These are phyloP conservation scores for Golubevia pallescens DNA, from an alignment of 1,284 basidiomycete species.

Conservation along the genomic window DNA sequence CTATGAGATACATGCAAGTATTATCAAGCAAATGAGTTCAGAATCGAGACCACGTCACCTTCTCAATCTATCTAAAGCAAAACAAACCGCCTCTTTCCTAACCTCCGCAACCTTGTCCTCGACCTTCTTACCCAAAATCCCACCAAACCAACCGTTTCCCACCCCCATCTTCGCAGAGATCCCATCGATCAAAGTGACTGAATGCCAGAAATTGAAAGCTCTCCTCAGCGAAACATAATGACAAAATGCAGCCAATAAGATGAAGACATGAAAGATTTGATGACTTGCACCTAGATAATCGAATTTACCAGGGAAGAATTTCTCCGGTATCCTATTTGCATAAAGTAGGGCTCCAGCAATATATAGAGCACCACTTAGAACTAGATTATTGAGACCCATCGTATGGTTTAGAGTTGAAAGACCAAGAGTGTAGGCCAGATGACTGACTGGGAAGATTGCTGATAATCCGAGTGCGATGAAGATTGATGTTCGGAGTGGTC, in stretches of 20 bases:
- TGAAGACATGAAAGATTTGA: slow-evolving; percentile 81
- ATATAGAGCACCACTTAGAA: slow-evolving; percentile 41
- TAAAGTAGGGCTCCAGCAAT: slow-evolving; percentile 44
- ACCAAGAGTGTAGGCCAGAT: too few species aligned
- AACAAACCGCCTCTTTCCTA: too few species aligned
- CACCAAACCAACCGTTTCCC: slow-evolving; percentile 1
- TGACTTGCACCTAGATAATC: slow-evolving; percentile 82
- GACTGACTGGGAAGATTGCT: slow-evolving; percentile 75
- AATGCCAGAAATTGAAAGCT: slow-evolving; percentile 58
- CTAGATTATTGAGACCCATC: too few species aligned
- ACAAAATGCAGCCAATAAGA: slow-evolving; percentile 77
- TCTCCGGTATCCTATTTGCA: slow-evolving; percentile 82
- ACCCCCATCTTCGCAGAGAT: slow-evolving; percentile 7
- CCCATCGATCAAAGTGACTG: slow-evolving; percentile 27
- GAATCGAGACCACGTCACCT: background rate
- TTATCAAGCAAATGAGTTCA: background rate
- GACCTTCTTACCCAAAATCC: too few species aligned
- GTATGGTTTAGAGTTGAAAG: too few species aligned
- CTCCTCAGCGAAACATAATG: slow-evolving; percentile 70
- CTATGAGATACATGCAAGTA: background rate
- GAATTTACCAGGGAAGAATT: slow-evolving; percentile 77
- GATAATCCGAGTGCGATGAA: slow-evolving; percentile 82
- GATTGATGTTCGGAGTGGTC: slow-evolving; percentile 77
- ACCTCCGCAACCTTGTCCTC: too few species aligned
- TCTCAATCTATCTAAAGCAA: too few species aligned